phyloP scores from a whole-genome alignment of 2,329 filamentous ascomycete genomes.

The Phoma sp. region DNA sequence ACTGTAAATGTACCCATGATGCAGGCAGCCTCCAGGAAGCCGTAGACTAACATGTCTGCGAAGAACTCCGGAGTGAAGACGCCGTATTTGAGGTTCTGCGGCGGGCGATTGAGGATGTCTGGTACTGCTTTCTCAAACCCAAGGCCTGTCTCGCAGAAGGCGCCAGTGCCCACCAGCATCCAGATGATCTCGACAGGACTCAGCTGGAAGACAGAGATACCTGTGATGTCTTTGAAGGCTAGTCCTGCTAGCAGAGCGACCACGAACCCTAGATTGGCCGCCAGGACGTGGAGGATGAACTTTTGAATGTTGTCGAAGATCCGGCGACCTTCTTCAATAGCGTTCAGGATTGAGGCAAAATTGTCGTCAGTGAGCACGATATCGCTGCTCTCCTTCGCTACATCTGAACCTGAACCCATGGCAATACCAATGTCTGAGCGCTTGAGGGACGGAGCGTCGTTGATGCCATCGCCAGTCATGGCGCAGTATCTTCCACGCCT shows the following conservation, averaged over 20 bases:
- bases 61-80: conserved; percentile 44
- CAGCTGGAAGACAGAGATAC: conserved; percentile 44
- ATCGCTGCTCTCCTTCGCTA: conserved; percentile 52
- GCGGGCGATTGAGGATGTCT: conserved; percentile 40
- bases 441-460: conserved; percentile 53
- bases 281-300: conserved; percentile 41
- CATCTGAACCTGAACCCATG: conserved; percentile 54
- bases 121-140: conserved; percentile 41
- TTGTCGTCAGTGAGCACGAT: conserved; percentile 55
- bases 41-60: conserved; percentile 44
- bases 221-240: conserved; percentile 37
- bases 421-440: conserved; percentile 55
- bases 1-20: conserved; percentile 39
- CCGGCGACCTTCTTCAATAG: conserved; percentile 52
- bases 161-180: conserved; percentile 46
- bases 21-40: conserved; percentile 39
- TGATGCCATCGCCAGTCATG: conserved; percentile 55
- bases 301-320: conserved; percentile 56
- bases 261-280: conserved; percentile 40
- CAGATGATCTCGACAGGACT: conserved; percentile 45
- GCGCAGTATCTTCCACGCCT: conserved; percentile 48
- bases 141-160: conserved; percentile 42
- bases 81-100: conserved; percentile 39
- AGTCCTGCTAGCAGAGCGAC: conserved; percentile 41
- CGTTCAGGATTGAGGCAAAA: conserved; percentile 53